These are phyloP conservation scores for Pseudogymnoascus sp. DNA, from an alignment of 2,329 filamentous ascomycete species.

Conservation along the genomic window DNA sequence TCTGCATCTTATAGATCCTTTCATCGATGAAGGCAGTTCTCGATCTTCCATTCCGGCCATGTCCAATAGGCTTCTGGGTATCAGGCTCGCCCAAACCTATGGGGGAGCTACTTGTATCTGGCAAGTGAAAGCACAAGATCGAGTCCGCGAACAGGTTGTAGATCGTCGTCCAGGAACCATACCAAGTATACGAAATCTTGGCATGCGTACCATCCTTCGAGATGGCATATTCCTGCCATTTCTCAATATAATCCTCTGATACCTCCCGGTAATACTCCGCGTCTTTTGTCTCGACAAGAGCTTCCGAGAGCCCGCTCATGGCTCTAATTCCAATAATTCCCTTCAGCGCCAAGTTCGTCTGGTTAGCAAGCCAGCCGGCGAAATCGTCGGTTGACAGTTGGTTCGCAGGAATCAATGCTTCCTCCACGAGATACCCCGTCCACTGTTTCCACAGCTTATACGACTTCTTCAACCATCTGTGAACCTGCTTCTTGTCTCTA, in stretches of 20 bases:
- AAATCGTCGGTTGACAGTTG: conserved; percentile 65
- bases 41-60: conserved; percentile 22
- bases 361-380: conserved; percentile 58
- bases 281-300: conserved; percentile 48
- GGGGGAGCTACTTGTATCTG: not conserved
- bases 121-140: conserved; percentile 66
- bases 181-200: conserved; percentile 65
- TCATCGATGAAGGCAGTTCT: conserved; percentile 58
- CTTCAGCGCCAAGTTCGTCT: conserved; percentile 66
- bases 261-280: conserved; percentile 50
- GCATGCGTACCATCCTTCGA: conserved; percentile 57
- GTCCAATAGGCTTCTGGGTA: conserved; percentile 20
- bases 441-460: conserved; percentile 61
- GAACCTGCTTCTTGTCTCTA: conserved; percentile 47
- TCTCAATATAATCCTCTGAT: conserved; percentile 53
- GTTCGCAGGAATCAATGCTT: conserved; percentile 53
- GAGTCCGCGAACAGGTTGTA: conserved; percentile 65
- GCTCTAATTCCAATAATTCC: conserved; percentile 72
- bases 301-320: conserved; percentile 57
- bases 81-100: conserved; percentile 16
- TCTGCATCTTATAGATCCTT: conserved; percentile 69
- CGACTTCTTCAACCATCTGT: conserved; percentile 52
- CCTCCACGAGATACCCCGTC: conserved; percentile 59
- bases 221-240: conserved; percentile 57
- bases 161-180: conserved; percentile 64